Conservation (phyloP, 2,329 filamentous ascomycete species). For the Colletotrichum sp. region DNA sequence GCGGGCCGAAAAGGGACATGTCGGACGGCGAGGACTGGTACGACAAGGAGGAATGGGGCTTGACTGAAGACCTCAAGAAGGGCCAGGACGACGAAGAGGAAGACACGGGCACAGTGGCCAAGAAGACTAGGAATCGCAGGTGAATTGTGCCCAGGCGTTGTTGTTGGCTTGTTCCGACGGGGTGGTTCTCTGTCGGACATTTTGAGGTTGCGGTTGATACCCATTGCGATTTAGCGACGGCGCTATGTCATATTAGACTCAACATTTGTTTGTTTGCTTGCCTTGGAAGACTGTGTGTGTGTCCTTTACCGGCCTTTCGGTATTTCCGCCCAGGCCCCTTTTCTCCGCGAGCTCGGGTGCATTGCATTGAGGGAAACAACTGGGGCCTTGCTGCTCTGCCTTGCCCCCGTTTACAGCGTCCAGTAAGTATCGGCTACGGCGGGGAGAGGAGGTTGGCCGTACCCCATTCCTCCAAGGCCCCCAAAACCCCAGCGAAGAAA, state of each 20-base stretch:
- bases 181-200: background rate
- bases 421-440: background rate
- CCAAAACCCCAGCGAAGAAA: constrained; percentile 2
- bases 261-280: background rate
- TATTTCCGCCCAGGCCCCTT: background rate
- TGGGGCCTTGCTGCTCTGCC: background rate
- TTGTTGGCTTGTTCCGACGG: background rate
- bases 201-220: constrained; percentile 20
- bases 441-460: background rate
- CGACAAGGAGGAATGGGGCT: constrained; percentile 79
- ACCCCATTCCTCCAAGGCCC: background rate
- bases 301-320: background rate
- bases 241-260: background rate
- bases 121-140: constrained; percentile 65
- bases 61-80: constrained; percentile 78
- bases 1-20: constrained; percentile 71
- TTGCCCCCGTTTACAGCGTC: background rate
- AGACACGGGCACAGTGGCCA: constrained; percentile 61
- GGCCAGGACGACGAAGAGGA: constrained; percentile 85
- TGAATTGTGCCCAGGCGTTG: constrained; percentile 24
- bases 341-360: background rate
- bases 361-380: background rate
- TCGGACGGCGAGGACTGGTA: constrained; percentile 92
- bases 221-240: constrained; percentile 14
- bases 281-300: background rate